Evolutionary conservation across 116 monocot genomes (phyloP).

Genomic region (Phalaenopsis hybrid): DNA sequence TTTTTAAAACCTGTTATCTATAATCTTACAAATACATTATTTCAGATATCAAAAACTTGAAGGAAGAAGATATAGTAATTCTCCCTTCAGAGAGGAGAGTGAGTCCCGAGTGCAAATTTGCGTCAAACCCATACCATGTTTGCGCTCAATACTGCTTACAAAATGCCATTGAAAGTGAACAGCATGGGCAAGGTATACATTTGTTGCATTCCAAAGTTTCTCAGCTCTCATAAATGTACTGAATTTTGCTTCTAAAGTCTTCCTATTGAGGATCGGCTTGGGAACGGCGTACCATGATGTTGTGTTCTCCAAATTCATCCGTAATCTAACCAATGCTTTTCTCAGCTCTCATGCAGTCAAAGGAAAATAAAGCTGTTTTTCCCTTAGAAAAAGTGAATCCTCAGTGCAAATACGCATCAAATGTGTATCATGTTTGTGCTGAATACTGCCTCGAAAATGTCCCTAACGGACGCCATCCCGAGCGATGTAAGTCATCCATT

Average conservation of each 20-base stretch:
- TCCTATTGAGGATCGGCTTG: too few relatives aligned
- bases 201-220: too few relatives aligned
- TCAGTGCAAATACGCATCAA: background rate
- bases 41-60: background rate
- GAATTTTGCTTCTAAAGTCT: too few relatives aligned
- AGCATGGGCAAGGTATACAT: background rate
- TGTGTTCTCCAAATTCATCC: too few relatives aligned
- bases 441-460: background rate
- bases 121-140: constrained; percentile 12
- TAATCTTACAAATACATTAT: background rate
- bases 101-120: constrained; percentile 12
- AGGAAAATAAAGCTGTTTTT: background rate
- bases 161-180: too few relatives aligned
- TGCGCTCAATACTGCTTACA: constrained; percentile 2
- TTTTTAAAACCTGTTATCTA: background rate
- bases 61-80: background rate
- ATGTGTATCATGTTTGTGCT: background rate
- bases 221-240: too few relatives aligned
- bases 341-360: background rate
- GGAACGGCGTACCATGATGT: too few relatives aligned
- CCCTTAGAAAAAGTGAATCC: background rate
- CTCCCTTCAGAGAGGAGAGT: background rate
- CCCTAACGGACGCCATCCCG: background rate
- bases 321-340: too few relatives aligned
- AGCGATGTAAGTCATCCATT: background rate